Conservation (phyloP, 1,284 basidiomycete species). For the Sporisorium sorghi region DNA sequence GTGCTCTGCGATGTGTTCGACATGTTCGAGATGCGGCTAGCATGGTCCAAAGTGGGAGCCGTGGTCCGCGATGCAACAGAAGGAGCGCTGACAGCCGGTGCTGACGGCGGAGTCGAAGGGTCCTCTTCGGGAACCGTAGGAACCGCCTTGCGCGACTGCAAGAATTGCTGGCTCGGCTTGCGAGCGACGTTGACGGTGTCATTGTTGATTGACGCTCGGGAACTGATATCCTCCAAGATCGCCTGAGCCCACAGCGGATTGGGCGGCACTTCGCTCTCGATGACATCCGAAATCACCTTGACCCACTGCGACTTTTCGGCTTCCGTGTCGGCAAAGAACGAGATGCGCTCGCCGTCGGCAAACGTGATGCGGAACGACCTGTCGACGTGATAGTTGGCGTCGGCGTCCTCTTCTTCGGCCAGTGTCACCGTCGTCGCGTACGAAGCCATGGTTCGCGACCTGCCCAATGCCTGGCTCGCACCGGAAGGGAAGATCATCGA, state of each 20-base stretch:
- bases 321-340: slow-evolving; percentile 91
- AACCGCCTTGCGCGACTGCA: slow-evolving; percentile 31
- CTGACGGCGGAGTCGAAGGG: slow-evolving; percentile 18
- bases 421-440: slow-evolving; percentile 34
- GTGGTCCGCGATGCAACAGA: background rate
- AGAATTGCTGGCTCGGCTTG: slow-evolving; percentile 33
- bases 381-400: slow-evolving; percentile 77
- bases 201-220: background rate
- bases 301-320: slow-evolving; percentile 88
- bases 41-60: slow-evolving; percentile 15
- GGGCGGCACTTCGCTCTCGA: slow-evolving; percentile 50
- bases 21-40: slow-evolving; percentile 22
- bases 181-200: slow-evolving; percentile 5
- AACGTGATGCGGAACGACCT: slow-evolving; percentile 89
- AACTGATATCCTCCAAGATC: slow-evolving; percentile 29
- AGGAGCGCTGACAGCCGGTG: background rate
- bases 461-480: slow-evolving; percentile 33
- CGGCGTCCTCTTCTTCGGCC: slow-evolving; percentile 73
- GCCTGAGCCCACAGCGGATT: slow-evolving; percentile 64
- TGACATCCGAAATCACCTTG: slow-evolving; percentile 68
- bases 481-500: slow-evolving; percentile 39
- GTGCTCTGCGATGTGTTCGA: slow-evolving; percentile 13
- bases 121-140: slow-evolving; percentile 37
- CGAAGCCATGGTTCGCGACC: slow-evolving; percentile 37
- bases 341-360: slow-evolving; percentile 81